Conservation (phyloP, 768 basidiomycete species). For the Psilocybe tampanensis region DNA sequence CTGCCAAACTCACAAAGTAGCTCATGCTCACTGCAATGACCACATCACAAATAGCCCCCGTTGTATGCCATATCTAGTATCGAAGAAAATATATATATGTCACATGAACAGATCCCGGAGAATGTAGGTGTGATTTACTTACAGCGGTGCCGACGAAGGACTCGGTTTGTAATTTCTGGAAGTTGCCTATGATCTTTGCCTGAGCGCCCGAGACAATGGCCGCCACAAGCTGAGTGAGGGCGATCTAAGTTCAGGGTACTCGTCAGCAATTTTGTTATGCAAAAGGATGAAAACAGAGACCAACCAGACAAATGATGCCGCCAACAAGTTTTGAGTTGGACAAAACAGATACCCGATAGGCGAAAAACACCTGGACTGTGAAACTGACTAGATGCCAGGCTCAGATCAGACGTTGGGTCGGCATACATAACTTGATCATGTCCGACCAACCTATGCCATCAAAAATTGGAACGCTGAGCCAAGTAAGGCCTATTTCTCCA, state of each 20-base stretch:
- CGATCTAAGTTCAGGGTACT: neutral
- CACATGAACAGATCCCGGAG: too few species aligned
- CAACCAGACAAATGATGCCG: slow-evolving; percentile 7
- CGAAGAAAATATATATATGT: too few species aligned
- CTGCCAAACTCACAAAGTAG: slow-evolving; percentile 24
- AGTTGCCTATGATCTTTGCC: slow-evolving; percentile 3
- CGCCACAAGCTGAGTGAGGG: slow-evolving; percentile 8
- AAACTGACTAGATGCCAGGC: slow-evolving; percentile 14
- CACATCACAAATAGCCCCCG: slow-evolving; percentile 27
- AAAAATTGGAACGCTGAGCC: slow-evolving; percentile 24
- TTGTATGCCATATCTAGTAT: slow-evolving; percentile 30
- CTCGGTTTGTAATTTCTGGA: slow-evolving; percentile 2
- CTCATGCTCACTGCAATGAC: slow-evolving; percentile 29
- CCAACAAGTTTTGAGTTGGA: slow-evolving; percentile 15
- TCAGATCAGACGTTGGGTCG: neutral
- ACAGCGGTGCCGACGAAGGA: slow-evolving; percentile 5
- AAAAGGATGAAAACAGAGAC: neutral
- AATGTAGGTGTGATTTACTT: too few species aligned
- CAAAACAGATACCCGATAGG: slow-evolving; percentile 20
- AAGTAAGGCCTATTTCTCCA: slow-evolving; percentile 15
- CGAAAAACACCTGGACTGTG: slow-evolving; percentile 24
- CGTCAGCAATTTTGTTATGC: too few species aligned
- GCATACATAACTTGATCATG: too few species aligned
- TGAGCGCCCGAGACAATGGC: neutral
- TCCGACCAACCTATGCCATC: slow-evolving; percentile 15